Percentiles rank a stretch among this genome's conserved stretches.
phyloP scores from a whole-genome alignment of 371 early-diverging fungal genomes.

The Lichtheimia hyalospora region DNA sequence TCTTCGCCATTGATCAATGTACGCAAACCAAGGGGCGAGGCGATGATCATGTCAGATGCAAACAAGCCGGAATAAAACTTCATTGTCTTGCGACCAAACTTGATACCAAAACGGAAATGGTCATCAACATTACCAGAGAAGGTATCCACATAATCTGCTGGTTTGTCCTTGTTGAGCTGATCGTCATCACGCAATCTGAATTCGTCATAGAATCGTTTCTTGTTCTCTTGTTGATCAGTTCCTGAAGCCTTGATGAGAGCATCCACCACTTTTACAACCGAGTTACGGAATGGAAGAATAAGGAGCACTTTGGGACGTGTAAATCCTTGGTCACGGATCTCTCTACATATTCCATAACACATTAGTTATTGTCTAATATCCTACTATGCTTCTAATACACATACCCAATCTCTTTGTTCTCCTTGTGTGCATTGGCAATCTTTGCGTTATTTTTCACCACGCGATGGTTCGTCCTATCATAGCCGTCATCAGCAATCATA shows the following conservation, averaged over 20 bases:
- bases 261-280: slow-evolving; percentile 78
- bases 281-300: slow-evolving; percentile 85
- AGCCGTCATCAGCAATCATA: neutral
- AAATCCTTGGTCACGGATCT: slow-evolving; percentile 93
- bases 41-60: slow-evolving; percentile 87
- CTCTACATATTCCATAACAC: slow-evolving; percentile 36
- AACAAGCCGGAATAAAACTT: slow-evolving; percentile 90
- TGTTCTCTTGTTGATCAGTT: slow-evolving; percentile 82
- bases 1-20: slow-evolving; percentile 82
- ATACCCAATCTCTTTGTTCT: slow-evolving; percentile 48
- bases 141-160: slow-evolving; percentile 78
- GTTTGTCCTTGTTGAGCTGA: slow-evolving; percentile 64
- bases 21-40: slow-evolving; percentile 91
- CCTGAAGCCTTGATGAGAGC: slow-evolving; percentile 75
- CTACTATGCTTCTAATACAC: neutral
- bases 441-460: slow-evolving; percentile 81
- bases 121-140: slow-evolving; percentile 97
- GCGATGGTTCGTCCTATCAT: slow-evolving; percentile 63
- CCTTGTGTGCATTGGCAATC: slow-evolving; percentile 57
- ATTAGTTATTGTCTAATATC: too few relatives aligned
- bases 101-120: slow-evolving; percentile 92
- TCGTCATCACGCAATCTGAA: slow-evolving; percentile 63
- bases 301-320: slow-evolving; percentile 93
- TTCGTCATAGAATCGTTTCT: slow-evolving; percentile 77
- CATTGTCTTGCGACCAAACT: slow-evolving; percentile 81